Percentiles rank a stretch among this genome's conserved stretches.
These are phyloP conservation scores for Boletus mariae DNA, from an alignment of 1,284 basidiomycete species.

Conservation along the genomic window DNA sequence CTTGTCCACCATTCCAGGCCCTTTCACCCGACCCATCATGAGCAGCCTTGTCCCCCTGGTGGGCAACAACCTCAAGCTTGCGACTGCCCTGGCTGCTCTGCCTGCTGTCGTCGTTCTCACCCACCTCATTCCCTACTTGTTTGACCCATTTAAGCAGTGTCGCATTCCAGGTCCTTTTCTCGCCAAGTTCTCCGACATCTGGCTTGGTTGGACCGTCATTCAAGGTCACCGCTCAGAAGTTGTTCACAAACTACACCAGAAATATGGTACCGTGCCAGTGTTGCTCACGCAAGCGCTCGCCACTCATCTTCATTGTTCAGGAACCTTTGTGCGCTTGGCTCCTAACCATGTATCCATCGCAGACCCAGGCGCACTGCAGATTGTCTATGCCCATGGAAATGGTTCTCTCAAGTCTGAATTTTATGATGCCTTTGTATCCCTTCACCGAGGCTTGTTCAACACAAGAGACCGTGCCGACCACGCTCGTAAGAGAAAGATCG, in stretches of 20 bases:
- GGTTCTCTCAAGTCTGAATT: conserved; percentile 76
- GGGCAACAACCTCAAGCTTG: conserved; percentile 9
- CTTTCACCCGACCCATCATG: conserved; percentile 14
- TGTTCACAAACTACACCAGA: conserved; percentile 74
- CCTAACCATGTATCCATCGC: conserved; percentile 86
- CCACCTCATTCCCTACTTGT: conserved; percentile 57
- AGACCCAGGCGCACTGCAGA: conserved; percentile 71
- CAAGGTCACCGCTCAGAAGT: conserved; percentile 72
- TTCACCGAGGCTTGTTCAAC: conserved; percentile 78
- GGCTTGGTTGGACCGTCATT: conserved; percentile 67
- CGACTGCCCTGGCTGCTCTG: conserved; percentile 20
- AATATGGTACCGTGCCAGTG: conserved; percentile 54
- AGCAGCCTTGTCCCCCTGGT: conserved; percentile 4
- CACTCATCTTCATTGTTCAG: conserved; percentile 35
- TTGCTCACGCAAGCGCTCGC: not conserved
- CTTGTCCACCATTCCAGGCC: not conserved
- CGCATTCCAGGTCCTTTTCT: conserved; percentile 70
- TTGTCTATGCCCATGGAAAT: conserved; percentile 78
- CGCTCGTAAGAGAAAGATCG: conserved; percentile 85
- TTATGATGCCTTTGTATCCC: conserved; percentile 78
- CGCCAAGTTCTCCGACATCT: conserved; percentile 74
- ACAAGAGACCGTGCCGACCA: conserved; percentile 81
- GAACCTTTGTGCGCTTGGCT: conserved; percentile 79
- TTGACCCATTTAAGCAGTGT: conserved; percentile 58
- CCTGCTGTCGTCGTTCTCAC: conserved; percentile 38